A percentile compares a stretch with the other conserved stretches of the same genome.
Conservation (phyloP, 2,329 filamentous ascomycete genomes). For the Penicillium sp. region DNA sequence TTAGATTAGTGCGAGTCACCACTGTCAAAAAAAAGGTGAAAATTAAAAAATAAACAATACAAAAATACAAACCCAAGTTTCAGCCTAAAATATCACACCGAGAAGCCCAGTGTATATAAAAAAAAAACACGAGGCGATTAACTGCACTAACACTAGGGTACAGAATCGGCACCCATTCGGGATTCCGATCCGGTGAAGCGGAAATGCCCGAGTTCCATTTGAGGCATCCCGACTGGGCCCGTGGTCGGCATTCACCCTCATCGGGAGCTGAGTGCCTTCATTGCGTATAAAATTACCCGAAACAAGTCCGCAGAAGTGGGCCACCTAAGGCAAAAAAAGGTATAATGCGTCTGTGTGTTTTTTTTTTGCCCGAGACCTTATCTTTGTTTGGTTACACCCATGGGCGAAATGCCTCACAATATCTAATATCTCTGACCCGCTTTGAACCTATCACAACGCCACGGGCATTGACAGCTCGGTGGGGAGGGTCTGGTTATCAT, state of each 20-base stretch:
- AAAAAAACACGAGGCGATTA: background rate
- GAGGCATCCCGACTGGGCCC: constrained; percentile 21
- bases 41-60: background rate
- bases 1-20: background rate
- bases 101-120: background rate
- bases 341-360: background rate
- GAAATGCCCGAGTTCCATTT: constrained; percentile 16
- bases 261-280: background rate
- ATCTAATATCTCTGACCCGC: background rate
- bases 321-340: background rate
- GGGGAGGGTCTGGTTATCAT: background rate
- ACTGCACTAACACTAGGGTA: constrained; percentile 11
- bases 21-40: background rate
- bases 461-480: constrained; percentile 3
- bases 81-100: constrained; percentile 1
- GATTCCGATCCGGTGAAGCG: constrained; percentile 23
- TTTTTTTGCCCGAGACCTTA: background rate
- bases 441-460: constrained; percentile 1
- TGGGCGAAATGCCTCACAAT: background rate
- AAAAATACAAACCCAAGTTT: background rate
- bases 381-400: background rate
- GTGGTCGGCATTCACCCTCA: constrained; percentile 8
- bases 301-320: background rate
- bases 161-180: constrained; percentile 20
- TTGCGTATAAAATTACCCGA: background rate